phyloP scores from a whole-genome alignment of 2,329 filamentous ascomycete species.

The Alternaria arborescens region DNA sequence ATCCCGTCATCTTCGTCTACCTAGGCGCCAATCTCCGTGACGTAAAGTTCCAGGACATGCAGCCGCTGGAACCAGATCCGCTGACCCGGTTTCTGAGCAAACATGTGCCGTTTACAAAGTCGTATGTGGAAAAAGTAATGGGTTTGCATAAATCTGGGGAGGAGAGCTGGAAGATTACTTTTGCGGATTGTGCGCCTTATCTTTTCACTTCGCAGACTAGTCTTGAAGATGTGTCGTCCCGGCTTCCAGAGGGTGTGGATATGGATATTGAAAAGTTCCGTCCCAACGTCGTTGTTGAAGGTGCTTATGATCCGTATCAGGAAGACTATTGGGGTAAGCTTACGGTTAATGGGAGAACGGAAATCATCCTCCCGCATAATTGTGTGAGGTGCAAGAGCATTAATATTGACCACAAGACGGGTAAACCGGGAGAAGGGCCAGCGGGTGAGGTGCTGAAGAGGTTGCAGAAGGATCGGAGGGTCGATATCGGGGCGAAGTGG shows the following conservation, averaged over 20 bases:
- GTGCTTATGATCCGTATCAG: slow-evolving; percentile 53
- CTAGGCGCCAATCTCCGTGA: slow-evolving; percentile 53
- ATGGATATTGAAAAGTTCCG: slow-evolving; percentile 59
- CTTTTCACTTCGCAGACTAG: slow-evolving; percentile 76
- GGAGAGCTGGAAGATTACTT: slow-evolving; percentile 61
- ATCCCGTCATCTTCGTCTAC: slow-evolving; percentile 54
- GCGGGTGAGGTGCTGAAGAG: slow-evolving; percentile 56
- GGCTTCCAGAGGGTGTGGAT: slow-evolving; percentile 45
- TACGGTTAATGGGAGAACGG: slow-evolving; percentile 39
- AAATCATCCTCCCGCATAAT: slow-evolving; percentile 55
- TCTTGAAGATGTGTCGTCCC: slow-evolving; percentile 68
- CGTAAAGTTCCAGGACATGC: slow-evolving; percentile 51
- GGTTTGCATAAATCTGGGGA: slow-evolving; percentile 40
- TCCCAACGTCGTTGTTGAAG: slow-evolving; percentile 57
- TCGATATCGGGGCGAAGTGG: slow-evolving; percentile 57
- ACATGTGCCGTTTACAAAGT: slow-evolving; percentile 21
- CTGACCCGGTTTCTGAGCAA: slow-evolving; percentile 25
- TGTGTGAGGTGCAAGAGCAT: slow-evolving; percentile 57
- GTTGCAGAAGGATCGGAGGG: slow-evolving; percentile 55
- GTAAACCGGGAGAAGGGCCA: slow-evolving; percentile 49
- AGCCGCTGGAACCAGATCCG: slow-evolving; percentile 24
- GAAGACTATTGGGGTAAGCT: slow-evolving; percentile 59
- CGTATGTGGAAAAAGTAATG: slow-evolving; percentile 34
- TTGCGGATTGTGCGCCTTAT: slow-evolving; percentile 78
- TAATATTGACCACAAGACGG: slow-evolving; percentile 59